phyloP scores from a whole-genome alignment of 495 filamentous ascomycete genomes.

The Aspergillus affinis region DNA sequence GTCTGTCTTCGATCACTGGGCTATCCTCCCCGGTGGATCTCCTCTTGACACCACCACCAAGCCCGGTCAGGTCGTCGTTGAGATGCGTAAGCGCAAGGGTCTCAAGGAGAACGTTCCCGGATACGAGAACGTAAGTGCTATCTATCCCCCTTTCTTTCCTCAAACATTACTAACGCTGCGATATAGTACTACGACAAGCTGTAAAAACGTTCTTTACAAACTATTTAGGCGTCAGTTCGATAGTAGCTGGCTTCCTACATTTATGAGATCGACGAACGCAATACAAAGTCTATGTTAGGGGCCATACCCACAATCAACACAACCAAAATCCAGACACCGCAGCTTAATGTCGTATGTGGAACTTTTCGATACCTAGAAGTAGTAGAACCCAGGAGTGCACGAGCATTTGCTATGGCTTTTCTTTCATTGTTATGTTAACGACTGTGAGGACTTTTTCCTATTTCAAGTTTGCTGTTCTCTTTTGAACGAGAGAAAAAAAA shows the following conservation, averaged over 20 bases:
- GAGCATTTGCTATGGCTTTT: constrained; percentile 30
- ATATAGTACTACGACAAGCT: constrained; percentile 98
- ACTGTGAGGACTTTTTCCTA: constrained; percentile 26
- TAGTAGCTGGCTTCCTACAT: constrained; percentile 41
- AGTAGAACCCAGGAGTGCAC: constrained; percentile 31
- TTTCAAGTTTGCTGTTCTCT: constrained; percentile 22
- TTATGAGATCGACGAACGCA: constrained; percentile 55
- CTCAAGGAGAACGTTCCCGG: constrained; percentile 91
- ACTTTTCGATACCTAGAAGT: constrained; percentile 30
- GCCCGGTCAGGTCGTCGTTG: constrained; percentile 79
- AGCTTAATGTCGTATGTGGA: constrained; percentile 30
- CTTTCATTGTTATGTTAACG: constrained; percentile 32
- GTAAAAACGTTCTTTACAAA: constrained; percentile 56
- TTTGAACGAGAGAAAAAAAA: constrained; percentile 38
- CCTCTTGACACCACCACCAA: constrained; percentile 83
- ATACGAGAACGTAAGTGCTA: constrained; percentile 83
- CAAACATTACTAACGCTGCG: constrained; percentile 48
- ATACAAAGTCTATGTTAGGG: constrained; percentile 46
- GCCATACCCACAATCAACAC: constrained; percentile 21
- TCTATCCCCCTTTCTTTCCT: not conserved
- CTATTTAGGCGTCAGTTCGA: constrained; percentile 34
- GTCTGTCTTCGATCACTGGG: constrained; percentile 98
- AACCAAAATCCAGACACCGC: constrained; percentile 23
- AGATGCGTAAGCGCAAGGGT: constrained; percentile 99
- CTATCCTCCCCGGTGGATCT: constrained; percentile 89